Evolutionary conservation across 1,139 yeast genomes (phyloP).

Genomic region (Taphrina flavorubra): DNA sequence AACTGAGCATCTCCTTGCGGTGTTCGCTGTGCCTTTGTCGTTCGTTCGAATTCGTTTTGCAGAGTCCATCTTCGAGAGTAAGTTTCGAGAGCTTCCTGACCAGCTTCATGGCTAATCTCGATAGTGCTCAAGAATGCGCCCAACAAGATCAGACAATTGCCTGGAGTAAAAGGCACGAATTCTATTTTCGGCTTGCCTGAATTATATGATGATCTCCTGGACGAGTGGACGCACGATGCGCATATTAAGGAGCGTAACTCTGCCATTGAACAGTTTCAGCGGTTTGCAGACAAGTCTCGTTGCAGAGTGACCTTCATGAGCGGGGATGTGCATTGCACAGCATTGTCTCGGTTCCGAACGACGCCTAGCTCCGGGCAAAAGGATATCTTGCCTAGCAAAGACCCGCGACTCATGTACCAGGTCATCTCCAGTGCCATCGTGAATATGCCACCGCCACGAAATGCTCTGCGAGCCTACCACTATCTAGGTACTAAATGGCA

Average conservation of each 20-base stretch:
- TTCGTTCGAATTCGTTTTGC: slow-evolving; percentile 37
- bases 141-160: slow-evolving; percentile 51
- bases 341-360: slow-evolving; percentile 76
- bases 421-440: slow-evolving; percentile 87
- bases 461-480: slow-evolving; percentile 63
- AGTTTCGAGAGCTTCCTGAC: neutral
- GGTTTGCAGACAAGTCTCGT: slow-evolving; percentile 66
- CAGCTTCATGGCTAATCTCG: neutral
- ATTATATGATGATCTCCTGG: slow-evolving; percentile 87
- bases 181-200: slow-evolving; percentile 91
- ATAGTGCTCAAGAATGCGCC: slow-evolving; percentile 44
- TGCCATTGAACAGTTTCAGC: slow-evolving; percentile 63
- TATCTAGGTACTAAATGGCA: slow-evolving; percentile 35
- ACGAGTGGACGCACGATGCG: slow-evolving; percentile 91
- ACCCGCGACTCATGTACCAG: slow-evolving; percentile 71
- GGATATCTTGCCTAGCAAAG: slow-evolving; percentile 45
- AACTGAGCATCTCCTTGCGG: slow-evolving; percentile 38
- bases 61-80: slow-evolving; percentile 28
- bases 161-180: slow-evolving; percentile 58
- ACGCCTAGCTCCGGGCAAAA: slow-evolving; percentile 44
- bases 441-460: slow-evolving; percentile 90
- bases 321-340: slow-evolving; percentile 92
- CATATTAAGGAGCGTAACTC: slow-evolving; percentile 80
- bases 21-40: slow-evolving; percentile 38
- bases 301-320: slow-evolving; percentile 81